A percentile compares a stretch with the other conserved stretches of the same genome.
phyloP scores from a whole-genome alignment of 2,329 filamentous ascomycete genomes.

The Sarocladium brachiariae region DNA sequence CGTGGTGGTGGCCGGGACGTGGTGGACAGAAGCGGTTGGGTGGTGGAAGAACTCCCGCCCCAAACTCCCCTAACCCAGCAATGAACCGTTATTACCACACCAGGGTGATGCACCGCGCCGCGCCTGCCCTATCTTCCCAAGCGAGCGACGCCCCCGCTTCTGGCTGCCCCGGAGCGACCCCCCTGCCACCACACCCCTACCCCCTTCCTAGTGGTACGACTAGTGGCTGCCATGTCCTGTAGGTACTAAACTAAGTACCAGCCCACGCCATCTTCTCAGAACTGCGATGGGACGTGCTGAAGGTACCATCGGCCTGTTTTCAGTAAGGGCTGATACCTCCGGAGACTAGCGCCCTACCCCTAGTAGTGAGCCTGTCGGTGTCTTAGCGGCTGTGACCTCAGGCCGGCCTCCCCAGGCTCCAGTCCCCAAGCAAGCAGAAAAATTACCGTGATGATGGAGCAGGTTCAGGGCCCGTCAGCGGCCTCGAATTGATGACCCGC shows the following conservation, averaged over 20 bases:
- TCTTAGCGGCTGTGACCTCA: neutral
- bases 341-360: neutral
- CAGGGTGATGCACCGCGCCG: slow-evolving; percentile 4
- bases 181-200: slow-evolving; percentile 1
- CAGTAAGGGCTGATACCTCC: slow-evolving; percentile 4
- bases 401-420: neutral
- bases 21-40: slow-evolving; percentile 21
- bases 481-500: slow-evolving; percentile 3
- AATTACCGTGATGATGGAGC: slow-evolving; percentile 6
- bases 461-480: neutral
- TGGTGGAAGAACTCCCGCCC: slow-evolving; percentile 33
- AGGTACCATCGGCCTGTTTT: neutral
- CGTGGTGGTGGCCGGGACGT: slow-evolving; percentile 25
- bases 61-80: slow-evolving; percentile 37
- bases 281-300: neutral
- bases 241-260: too few relatives aligned
- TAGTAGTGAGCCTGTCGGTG: neutral
- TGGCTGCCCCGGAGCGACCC: neutral
- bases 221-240: too few relatives aligned
- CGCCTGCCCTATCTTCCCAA: slow-evolving; percentile 6
- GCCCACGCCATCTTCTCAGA: too few relatives aligned
- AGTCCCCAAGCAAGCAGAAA: neutral
- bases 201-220: neutral
- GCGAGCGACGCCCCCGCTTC: slow-evolving; percentile 4
- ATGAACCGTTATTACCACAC: slow-evolving; percentile 4